Conservation (phyloP, 2,329 filamentous ascomycete genomes). For the Dothideomycetes sp. region DNA sequence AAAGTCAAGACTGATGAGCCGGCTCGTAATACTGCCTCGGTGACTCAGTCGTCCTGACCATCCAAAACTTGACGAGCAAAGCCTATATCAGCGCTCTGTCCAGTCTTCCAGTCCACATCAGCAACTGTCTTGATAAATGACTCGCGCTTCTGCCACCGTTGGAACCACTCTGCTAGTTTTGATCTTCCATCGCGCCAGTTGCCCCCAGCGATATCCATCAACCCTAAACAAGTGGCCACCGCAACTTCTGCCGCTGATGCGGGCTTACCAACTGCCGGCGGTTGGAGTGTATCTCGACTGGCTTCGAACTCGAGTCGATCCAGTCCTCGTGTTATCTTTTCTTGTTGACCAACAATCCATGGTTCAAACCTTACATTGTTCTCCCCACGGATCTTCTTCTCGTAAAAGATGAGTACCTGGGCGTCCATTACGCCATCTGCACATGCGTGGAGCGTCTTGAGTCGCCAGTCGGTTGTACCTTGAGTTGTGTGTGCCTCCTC, state of each 20-base stretch:
- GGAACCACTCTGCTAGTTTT: conserved; percentile 3
- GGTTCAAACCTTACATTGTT: conserved; percentile 4
- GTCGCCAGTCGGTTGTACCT: conserved; percentile 2
- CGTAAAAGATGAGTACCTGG: conserved; percentile 8
- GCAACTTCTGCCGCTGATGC: conserved; percentile 11
- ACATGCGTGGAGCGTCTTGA: conserved; percentile 3
- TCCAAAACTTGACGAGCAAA: conserved; percentile 1
- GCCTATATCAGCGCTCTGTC: background rate
- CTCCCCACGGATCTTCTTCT: conserved; percentile 10
- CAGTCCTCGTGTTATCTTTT: conserved; percentile 7
- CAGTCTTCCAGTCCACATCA: conserved; percentile 5
- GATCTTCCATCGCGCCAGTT: conserved; percentile 5
- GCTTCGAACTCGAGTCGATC: conserved; percentile 3
- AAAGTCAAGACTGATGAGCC: no score
- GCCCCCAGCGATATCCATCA: conserved; percentile 2
- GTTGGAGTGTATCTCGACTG: conserved; percentile 4
- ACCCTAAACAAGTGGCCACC: conserved; percentile 4
- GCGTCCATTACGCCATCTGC: conserved; percentile 7
- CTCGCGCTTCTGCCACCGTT: conserved; percentile 2
- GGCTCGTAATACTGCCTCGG: background rate
- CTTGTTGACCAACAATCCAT: conserved; percentile 4
- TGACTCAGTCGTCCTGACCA: conserved; percentile 7
- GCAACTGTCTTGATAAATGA: conserved; percentile 4
- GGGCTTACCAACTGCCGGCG: conserved; percentile 2
- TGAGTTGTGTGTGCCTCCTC: conserved; percentile 3